These are phyloP conservation scores for Parasarocladium wereldwijsianum DNA, from an alignment of 2,329 filamentous ascomycete species.

Conservation along the genomic window DNA sequence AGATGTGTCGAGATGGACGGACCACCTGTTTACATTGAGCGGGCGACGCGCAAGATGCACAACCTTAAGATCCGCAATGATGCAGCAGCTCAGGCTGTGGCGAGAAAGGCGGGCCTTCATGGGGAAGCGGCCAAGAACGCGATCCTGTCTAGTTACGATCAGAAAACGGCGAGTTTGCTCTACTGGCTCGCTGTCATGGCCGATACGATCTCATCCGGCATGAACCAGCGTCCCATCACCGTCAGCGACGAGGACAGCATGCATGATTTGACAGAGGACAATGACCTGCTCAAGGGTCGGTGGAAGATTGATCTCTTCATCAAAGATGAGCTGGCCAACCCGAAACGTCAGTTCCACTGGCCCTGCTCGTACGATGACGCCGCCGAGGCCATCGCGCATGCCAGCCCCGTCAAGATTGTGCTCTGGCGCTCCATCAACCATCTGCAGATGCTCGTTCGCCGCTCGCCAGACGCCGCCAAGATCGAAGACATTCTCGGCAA, in stretches of 20 bases:
- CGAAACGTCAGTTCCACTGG: conserved; percentile 23
- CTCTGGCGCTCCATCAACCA: conserved; percentile 40
- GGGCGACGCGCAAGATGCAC: conserved; percentile 23
- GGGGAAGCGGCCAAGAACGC: not conserved
- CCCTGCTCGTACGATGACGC: conserved; percentile 40
- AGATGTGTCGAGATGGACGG: conserved; percentile 14
- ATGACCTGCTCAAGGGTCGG: conserved; percentile 9
- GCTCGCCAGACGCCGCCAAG: conserved; percentile 17
- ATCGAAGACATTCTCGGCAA: conserved; percentile 33
- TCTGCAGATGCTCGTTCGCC: conserved; percentile 36
- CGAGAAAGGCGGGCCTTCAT: not conserved
- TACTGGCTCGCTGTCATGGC: conserved; percentile 47
- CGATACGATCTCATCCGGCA: conserved; percentile 39
- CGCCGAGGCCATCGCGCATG: conserved; percentile 30
- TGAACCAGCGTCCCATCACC: conserved; percentile 25
- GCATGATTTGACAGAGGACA: conserved; percentile 16
- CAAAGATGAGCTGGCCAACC: conserved; percentile 12
- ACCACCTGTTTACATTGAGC: conserved; percentile 17
- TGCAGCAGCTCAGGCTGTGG: conserved; percentile 7
- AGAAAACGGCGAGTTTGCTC: conserved; percentile 33
- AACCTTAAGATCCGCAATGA: conserved; percentile 21
- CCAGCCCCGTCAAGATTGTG: conserved; percentile 43
- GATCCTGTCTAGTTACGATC: conserved; percentile 9
- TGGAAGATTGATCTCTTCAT: conserved; percentile 22
- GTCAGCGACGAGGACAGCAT: conserved; percentile 25